Evolutionary conservation across 2,329 filamentous ascomycete genomes (phyloP).

Genomic region (Alternaria ethzedia): DNA sequence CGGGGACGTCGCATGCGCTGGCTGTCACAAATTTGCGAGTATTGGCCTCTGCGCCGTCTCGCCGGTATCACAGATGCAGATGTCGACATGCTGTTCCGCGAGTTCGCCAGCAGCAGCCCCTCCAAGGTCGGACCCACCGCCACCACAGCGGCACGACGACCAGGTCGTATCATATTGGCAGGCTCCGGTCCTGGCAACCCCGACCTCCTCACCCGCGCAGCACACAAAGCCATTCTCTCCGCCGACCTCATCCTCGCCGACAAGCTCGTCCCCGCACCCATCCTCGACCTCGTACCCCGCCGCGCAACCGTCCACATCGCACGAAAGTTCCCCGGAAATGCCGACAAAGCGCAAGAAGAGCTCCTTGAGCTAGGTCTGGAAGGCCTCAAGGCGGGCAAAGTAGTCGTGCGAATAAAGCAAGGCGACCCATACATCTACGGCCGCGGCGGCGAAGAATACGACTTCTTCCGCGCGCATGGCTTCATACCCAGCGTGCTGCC

Average conservation of each 20-base stretch:
- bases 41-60: constrained; percentile 89
- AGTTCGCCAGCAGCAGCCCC: constrained; percentile 63
- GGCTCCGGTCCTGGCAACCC: constrained; percentile 93
- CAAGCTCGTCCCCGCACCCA: constrained; percentile 82
- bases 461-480: constrained; percentile 78
- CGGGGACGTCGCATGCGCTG: constrained; percentile 87
- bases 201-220: constrained; percentile 84
- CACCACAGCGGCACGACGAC: constrained; percentile 35
- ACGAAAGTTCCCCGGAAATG: constrained; percentile 96
- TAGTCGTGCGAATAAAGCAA: constrained; percentile 90
- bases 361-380: constrained; percentile 79
- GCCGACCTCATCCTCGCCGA: constrained; percentile 84
- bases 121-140: constrained; percentile 34
- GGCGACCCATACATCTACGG: constrained; percentile 97
- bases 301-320: constrained; percentile 90
- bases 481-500: constrained; percentile 78
- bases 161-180: constrained; percentile 82
- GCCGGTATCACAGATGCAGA: constrained; percentile 81
- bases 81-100: constrained; percentile 75
- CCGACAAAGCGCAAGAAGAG: constrained; percentile 90
- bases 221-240: constrained; percentile 74
- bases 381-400: constrained; percentile 72
- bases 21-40: constrained; percentile 96
- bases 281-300: constrained; percentile 88
- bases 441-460: constrained; percentile 89